phyloP scores from a whole-genome alignment of 2,329 filamentous ascomycete genomes.

The Penicillium sclerotigenum region DNA sequence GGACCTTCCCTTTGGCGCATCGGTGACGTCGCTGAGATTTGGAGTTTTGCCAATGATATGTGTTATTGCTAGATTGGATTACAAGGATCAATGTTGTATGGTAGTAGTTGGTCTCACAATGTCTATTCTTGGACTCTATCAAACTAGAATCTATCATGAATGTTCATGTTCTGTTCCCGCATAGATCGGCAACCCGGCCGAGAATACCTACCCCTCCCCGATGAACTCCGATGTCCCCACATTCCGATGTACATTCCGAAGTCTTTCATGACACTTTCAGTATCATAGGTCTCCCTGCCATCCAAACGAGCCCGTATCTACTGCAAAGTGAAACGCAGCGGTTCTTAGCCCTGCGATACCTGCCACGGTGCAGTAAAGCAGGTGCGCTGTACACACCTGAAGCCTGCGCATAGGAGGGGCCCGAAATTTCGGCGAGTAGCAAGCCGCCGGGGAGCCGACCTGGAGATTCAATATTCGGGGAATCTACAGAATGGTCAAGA shows the following conservation, averaged over 20 bases:
- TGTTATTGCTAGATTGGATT: background rate
- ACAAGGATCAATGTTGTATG: no score
- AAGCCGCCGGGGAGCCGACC: background rate
- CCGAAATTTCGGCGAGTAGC: slow-evolving; percentile 24
- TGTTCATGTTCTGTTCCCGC: background rate
- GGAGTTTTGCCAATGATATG: background rate
- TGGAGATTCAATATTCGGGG: background rate
- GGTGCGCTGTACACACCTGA: slow-evolving; percentile 28
- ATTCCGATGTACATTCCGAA: background rate
- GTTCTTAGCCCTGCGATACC: slow-evolving; percentile 29
- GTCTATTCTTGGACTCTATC: no score
- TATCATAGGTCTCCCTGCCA: background rate
- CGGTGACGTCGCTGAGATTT: slow-evolving; percentile 1
- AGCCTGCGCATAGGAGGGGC: slow-evolving; percentile 26
- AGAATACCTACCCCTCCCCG: background rate
- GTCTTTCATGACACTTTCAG: background rate
- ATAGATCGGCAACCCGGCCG: background rate
- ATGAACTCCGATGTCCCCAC: background rate
- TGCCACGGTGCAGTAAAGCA: slow-evolving; percentile 21
- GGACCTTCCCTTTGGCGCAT: slow-evolving; percentile 12
- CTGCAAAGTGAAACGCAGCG: slow-evolving; percentile 32
- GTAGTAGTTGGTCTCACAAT: no score
- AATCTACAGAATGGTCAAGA: background rate
- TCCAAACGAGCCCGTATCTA: slow-evolving; percentile 32
- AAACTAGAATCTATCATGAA: no score